Evolutionary conservation across 768 basidiomycete species (phyloP).

Genomic region (Calocybe gangraenosa): DNA sequence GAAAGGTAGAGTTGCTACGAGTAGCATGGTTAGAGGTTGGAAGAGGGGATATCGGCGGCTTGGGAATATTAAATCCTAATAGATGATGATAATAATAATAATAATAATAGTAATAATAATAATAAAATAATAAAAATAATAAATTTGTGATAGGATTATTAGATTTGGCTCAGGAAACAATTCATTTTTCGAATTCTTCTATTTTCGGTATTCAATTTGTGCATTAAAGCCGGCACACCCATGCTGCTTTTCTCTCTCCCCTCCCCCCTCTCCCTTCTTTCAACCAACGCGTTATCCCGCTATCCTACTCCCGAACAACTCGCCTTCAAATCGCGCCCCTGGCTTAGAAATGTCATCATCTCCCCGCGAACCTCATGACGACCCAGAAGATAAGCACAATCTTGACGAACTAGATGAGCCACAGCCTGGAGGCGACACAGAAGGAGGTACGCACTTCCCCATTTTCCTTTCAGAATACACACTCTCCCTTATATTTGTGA

Average conservation of each 20-base stretch:
- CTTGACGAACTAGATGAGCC: conserved; percentile 57
- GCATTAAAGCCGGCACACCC: conserved; percentile 68
- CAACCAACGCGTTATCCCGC: conserved; percentile 25
- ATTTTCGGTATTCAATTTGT: conserved; percentile 68
- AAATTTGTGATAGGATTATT: too few species aligned
- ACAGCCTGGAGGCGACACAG: conserved; percentile 33
- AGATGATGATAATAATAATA: neutral
- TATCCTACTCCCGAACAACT: conserved; percentile 20
- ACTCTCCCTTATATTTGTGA: conserved; percentile 1
- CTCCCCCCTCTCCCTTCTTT: conserved; percentile 41
- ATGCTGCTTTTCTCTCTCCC: conserved; percentile 56
- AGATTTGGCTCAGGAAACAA: conserved; percentile 69
- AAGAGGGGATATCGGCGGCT: conserved; percentile 11
- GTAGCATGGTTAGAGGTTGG: conserved; percentile 8
- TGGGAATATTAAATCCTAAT: conserved; percentile 12
- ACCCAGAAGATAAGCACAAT: conserved; percentile 48
- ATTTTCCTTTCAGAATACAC: neutral
- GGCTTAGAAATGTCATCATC: conserved; percentile 56
- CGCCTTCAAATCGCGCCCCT: conserved; percentile 25
- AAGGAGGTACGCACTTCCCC: conserved; percentile 30
- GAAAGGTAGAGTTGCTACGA: conserved; percentile 18
- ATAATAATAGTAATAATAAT: too few species aligned
- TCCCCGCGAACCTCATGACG: conserved; percentile 47
- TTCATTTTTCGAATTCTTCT: conserved; percentile 56
- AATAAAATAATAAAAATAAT: too few species aligned